Evolutionary conservation across 2,329 filamentous ascomycete species (phyloP).

Genomic region (Hypoxylon sp.): DNA sequence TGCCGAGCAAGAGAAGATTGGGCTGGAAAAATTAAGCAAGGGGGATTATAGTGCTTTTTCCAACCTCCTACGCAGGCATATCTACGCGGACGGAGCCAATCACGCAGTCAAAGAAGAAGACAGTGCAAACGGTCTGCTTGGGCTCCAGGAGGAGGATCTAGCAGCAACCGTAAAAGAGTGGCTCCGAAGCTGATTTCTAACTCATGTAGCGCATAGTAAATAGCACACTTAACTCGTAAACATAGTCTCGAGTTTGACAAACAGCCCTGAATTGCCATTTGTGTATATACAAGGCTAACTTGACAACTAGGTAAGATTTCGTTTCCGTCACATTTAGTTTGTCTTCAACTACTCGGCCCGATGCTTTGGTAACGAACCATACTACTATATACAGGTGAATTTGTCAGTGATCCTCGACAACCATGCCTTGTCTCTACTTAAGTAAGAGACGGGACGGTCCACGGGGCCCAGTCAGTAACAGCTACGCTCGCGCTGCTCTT

Average conservation of each 20-base stretch:
- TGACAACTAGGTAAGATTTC: constrained; percentile 4
- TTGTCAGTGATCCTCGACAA: not conserved
- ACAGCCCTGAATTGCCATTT: constrained; percentile 11
- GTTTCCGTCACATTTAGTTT: not conserved
- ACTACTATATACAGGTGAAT: constrained; percentile 31
- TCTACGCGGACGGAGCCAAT: constrained; percentile 50
- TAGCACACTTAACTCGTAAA: no score
- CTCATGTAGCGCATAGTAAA: not conserved
- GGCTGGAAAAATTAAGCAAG: constrained; percentile 59
- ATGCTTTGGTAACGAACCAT: not conserved
- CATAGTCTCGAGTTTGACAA: not conserved
- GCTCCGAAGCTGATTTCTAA: constrained; percentile 35
- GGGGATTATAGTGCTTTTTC: constrained; percentile 57
- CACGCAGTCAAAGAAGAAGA: constrained; percentile 43
- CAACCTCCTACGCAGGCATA: constrained; percentile 46
- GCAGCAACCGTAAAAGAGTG: constrained; percentile 45
- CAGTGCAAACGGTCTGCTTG: constrained; percentile 47
- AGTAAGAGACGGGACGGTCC: constrained; percentile 57
- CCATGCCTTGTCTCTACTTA: constrained; percentile 39
- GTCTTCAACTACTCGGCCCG: not conserved
- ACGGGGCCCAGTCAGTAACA: constrained; percentile 59
- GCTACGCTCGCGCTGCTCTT: constrained; percentile 58
- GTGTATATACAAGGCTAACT: constrained; percentile 16
- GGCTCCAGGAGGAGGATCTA: constrained; percentile 50
- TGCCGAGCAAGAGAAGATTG: constrained; percentile 56